These are phyloP conservation scores for Pseudohyphozyma bogoriensis DNA, from an alignment of 768 basidiomycete genomes.

Conservation along the genomic window DNA sequence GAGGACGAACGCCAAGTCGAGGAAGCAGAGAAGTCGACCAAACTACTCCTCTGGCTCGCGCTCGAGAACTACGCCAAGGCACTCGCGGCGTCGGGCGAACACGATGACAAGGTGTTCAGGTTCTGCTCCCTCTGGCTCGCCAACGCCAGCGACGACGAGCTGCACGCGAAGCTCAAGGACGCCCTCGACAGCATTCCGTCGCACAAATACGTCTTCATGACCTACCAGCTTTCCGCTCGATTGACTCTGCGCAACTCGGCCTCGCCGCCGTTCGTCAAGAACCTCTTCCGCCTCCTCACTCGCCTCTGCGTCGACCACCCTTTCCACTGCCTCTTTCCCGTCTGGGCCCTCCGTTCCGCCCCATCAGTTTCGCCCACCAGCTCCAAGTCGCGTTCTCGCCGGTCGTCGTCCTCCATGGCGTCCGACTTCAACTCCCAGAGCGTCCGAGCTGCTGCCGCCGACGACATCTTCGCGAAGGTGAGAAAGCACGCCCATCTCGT, in stretches of 20 bases:
- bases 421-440: neutral
- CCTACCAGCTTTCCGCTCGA: conserved; percentile 88
- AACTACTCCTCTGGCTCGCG: conserved; percentile 60
- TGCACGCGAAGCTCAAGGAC: conserved; percentile 40
- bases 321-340: conserved; percentile 83
- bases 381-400: conserved; percentile 4
- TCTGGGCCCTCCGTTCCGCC: conserved; percentile 54
- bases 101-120: conserved; percentile 70
- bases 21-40: conserved; percentile 44
- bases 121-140: conserved; percentile 87
- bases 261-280: conserved; percentile 45
- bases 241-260: conserved; percentile 48
- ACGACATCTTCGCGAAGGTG: conserved; percentile 18
- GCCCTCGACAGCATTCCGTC: conserved; percentile 58
- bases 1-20: conserved; percentile 48
- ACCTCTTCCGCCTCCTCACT: conserved; percentile 55
- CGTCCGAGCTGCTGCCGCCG: conserved; percentile 26
- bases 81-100: conserved; percentile 56
- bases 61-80: conserved; percentile 77
- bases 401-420: conserved; percentile 8
- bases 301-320: conserved; percentile 79
- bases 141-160: conserved; percentile 53
- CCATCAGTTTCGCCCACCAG: neutral
- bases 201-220: conserved; percentile 78
- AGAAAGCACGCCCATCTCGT: neutral